Conservation (phyloP, 129 eudicot species). For the Logfia minima region DNA sequence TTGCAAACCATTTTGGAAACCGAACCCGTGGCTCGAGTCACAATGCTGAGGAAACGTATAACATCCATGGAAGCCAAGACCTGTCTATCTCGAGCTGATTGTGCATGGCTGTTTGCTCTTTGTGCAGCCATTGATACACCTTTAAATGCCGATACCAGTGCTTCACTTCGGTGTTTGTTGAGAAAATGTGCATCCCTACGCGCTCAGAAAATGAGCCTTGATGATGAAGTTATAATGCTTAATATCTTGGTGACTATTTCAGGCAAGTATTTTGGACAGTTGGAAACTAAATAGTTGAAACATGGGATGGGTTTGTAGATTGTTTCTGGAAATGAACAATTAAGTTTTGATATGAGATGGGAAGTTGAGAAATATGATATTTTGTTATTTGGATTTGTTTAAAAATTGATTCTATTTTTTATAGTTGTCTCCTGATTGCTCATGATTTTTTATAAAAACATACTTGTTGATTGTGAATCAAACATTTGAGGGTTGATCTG, state of each 20-base stretch:
- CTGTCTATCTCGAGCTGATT: slow-evolving; percentile 44
- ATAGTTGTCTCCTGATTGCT: too few relatives aligned
- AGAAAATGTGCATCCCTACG: slow-evolving; percentile 74
- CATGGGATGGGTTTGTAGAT: background rate
- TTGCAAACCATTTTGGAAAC: slow-evolving; percentile 48
- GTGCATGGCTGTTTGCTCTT: slow-evolving; percentile 86
- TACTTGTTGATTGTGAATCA: background rate
- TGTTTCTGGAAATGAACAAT: slow-evolving; percentile 8
- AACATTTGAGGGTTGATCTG: slow-evolving; percentile 2
- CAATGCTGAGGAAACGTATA: slow-evolving; percentile 61
- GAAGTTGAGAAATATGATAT: background rate
- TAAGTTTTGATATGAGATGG: slow-evolving; percentile 20
- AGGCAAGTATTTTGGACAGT: slow-evolving; percentile 85
- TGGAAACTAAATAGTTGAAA: slow-evolving; percentile 36
- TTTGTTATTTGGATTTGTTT: background rate
- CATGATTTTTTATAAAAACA: background rate
- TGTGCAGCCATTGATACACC: slow-evolving; percentile 85
- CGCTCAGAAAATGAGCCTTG: slow-evolving; percentile 58
- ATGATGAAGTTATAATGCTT: slow-evolving; percentile 79
- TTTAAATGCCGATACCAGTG: slow-evolving; percentile 66
- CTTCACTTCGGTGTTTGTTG: slow-evolving; percentile 74
- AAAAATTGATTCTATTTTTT: too few relatives aligned
- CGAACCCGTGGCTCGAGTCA: slow-evolving; percentile 66
- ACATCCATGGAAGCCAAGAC: slow-evolving; percentile 42
- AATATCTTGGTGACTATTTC: slow-evolving; percentile 73